Conservation (phyloP, 2,329 filamentous ascomycete genomes). For the Aspergillus terreus region DNA sequence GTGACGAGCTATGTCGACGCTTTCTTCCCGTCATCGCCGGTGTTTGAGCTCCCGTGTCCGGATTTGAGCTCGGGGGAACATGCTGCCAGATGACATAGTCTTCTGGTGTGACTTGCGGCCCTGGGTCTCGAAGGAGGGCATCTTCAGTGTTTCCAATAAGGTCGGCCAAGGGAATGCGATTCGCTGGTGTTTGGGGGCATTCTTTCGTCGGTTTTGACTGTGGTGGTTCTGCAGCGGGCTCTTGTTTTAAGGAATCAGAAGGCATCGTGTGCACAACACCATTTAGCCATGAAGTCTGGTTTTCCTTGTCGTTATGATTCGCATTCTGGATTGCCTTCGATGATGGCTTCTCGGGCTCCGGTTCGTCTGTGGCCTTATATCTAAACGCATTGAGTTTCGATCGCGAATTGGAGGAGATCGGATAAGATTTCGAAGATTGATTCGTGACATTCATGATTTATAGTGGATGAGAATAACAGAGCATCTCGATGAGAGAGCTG, state of each 20-base stretch:
- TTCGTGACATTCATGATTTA: slow-evolving; percentile 22
- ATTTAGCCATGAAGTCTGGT: slow-evolving; percentile 36
- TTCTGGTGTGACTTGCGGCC: slow-evolving; percentile 53
- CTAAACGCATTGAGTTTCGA: slow-evolving; percentile 55
- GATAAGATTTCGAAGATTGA: slow-evolving; percentile 20
- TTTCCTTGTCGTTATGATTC: slow-evolving; percentile 44
- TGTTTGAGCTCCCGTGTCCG: slow-evolving; percentile 47
- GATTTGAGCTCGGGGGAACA: slow-evolving; percentile 40
- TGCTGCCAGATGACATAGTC: slow-evolving; percentile 61
- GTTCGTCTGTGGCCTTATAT: slow-evolving; percentile 38
- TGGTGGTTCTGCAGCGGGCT: slow-evolving; percentile 16
- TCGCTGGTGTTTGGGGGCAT: slow-evolving; percentile 57
- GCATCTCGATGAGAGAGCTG: slow-evolving; percentile 21
- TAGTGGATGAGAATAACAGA: slow-evolving; percentile 16
- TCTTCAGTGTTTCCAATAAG: slow-evolving; percentile 61
- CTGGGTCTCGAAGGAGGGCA: slow-evolving; percentile 45
- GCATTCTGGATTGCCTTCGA: slow-evolving; percentile 21
- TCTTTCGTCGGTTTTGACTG: slow-evolving; percentile 30
- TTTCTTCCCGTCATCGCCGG: slow-evolving; percentile 53
- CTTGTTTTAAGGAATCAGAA: slow-evolving; percentile 14
- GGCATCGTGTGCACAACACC: slow-evolving; percentile 26
- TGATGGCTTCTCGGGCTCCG: slow-evolving; percentile 19
- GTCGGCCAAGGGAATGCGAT: slow-evolving; percentile 57
- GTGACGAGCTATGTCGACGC: slow-evolving; percentile 70
- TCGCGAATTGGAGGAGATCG: slow-evolving; percentile 51